phyloP scores from a whole-genome alignment of 179 eudicot genomes.

The Silene coronaria region DNA sequence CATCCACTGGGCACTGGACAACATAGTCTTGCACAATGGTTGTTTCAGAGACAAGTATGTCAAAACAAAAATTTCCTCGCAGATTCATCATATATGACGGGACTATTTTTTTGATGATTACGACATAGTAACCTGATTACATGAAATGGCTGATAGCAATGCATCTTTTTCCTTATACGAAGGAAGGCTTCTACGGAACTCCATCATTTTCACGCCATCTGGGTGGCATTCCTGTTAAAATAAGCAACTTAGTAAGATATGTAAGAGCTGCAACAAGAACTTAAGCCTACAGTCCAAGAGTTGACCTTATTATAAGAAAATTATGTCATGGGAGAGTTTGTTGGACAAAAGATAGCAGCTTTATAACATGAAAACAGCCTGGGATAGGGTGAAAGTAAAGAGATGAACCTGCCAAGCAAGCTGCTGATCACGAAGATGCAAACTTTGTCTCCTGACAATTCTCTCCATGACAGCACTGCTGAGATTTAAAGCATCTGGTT shows the following conservation, averaged over 20 bases:
- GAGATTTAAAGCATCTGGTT: slow-evolving; percentile 51
- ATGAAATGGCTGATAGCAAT: slow-evolving; percentile 49
- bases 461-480: slow-evolving; percentile 54
- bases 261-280: too few relatives aligned
- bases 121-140: slow-evolving; percentile 49
- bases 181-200: slow-evolving; percentile 67
- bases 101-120: neutral
- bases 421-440: slow-evolving; percentile 65
- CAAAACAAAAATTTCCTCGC: neutral
- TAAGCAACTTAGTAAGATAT: neutral
- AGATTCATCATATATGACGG: neutral
- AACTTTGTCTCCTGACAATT: slow-evolving; percentile 44
- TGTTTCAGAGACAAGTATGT: slow-evolving; percentile 4
- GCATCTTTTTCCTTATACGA: slow-evolving; percentile 66
- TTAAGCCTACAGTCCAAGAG: too few relatives aligned
- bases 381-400: neutral
- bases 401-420: slow-evolving; percentile 73
- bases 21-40: neutral
- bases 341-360: neutral
- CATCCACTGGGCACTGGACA: neutral
- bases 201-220: slow-evolving; percentile 58
- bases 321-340: neutral
- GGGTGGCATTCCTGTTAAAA: slow-evolving; percentile 51
- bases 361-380: neutral
- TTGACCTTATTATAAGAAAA: too few relatives aligned